Percentiles rank a stretch among this genome's conserved stretches.
Conservation (phyloP, 768 basidiomycete genomes). For the Rhizopogon vulgaris region DNA sequence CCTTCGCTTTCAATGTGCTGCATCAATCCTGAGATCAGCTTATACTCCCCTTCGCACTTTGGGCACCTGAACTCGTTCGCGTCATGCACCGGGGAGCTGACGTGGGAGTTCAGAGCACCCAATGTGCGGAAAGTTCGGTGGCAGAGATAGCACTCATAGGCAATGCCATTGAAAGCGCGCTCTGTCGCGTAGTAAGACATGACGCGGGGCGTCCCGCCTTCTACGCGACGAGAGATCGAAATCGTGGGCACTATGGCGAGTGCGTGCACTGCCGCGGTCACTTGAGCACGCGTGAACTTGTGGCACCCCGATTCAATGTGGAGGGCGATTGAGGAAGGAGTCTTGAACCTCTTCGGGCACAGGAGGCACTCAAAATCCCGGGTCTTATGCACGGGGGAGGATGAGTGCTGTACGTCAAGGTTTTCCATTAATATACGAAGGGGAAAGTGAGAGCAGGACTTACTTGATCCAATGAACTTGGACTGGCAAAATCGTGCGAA, state of each 20-base stretch:
- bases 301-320: slow-evolving; percentile 38
- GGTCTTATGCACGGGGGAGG: background rate
- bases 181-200: slow-evolving; percentile 27
- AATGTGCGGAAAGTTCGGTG: slow-evolving; percentile 21
- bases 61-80: slow-evolving; percentile 17
- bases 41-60: no score
- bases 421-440: background rate
- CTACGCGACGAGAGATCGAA: slow-evolving; percentile 26
- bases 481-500: slow-evolving; percentile 21
- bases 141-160: slow-evolving; percentile 40
- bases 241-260: slow-evolving; percentile 29
- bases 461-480: slow-evolving; percentile 18
- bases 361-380: background rate
- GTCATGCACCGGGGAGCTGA: slow-evolving; percentile 28
- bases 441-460: slow-evolving; percentile 18
- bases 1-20: slow-evolving; percentile 25
- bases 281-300: slow-evolving; percentile 29
- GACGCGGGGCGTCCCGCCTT: slow-evolving; percentile 9
- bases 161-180: slow-evolving; percentile 11
- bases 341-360: background rate
- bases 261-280: slow-evolving; percentile 28
- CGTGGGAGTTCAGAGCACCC: slow-evolving; percentile 17
- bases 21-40: slow-evolving; percentile 16
- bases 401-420: background rate
- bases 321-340: slow-evolving; percentile 29